A percentile compares a stretch with the other conserved stretches of the same genome.
Conservation (phyloP, 345 rosid species). For the Boechera stricta region DNA sequence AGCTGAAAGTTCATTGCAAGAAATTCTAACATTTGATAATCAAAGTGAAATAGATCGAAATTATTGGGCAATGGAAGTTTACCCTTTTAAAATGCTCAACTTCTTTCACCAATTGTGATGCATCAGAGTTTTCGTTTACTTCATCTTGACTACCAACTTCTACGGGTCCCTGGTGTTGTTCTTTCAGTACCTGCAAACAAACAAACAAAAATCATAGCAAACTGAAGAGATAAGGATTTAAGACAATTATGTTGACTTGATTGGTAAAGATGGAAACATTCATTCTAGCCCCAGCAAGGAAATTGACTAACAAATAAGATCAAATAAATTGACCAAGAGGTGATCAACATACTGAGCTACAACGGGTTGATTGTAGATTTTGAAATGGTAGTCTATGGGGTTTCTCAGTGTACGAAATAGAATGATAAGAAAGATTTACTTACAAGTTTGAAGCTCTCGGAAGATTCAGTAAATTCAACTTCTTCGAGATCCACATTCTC, state of each 20-base stretch:
- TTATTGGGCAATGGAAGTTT: slow-evolving; percentile 19
- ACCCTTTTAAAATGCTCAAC: slow-evolving; percentile 53
- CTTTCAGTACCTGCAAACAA: slow-evolving; percentile 49
- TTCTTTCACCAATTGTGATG: slow-evolving; percentile 46
- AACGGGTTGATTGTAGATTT: not conserved
- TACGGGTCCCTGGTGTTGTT: slow-evolving; percentile 29
- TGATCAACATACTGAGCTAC: not conserved
- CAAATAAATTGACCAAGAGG: slow-evolving; percentile 9
- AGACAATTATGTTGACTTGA: slow-evolving; percentile 20
- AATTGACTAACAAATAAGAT: slow-evolving; percentile 44
- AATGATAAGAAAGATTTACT: slow-evolving; percentile 8
- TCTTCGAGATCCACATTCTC: slow-evolving; percentile 48
- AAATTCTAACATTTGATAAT: not conserved
- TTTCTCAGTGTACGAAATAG: not conserved
- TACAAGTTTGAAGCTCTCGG: slow-evolving; percentile 62
- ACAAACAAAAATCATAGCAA: slow-evolving; percentile 1
- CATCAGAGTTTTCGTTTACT: slow-evolving; percentile 28
- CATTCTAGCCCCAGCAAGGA: not conserved
- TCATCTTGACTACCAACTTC: slow-evolving; percentile 35
- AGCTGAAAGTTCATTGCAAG: slow-evolving; percentile 3
- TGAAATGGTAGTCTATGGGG: not conserved
- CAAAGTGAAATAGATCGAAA: not conserved
- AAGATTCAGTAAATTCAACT: slow-evolving; percentile 48
- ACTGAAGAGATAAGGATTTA: not conserved
- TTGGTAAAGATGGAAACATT: not conserved